Evolutionary conservation across 768 basidiomycete species (phyloP).

Genomic region (Phanerochaete carnosa): DNA sequence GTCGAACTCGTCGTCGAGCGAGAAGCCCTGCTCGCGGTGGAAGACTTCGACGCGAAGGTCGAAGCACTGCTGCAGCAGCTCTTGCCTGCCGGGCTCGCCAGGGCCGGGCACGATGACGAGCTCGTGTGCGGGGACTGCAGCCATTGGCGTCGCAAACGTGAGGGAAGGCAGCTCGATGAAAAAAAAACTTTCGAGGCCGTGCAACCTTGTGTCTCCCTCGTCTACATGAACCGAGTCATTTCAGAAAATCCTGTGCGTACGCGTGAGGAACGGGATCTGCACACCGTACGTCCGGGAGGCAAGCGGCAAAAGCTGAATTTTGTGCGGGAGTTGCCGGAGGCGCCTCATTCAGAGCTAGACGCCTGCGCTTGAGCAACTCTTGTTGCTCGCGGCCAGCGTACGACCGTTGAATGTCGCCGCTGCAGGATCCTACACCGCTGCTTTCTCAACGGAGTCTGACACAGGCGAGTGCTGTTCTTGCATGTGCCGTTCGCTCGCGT

Average conservation of each 20-base stretch:
- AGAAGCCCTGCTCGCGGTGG: constrained; percentile 65
- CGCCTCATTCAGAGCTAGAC: background rate
- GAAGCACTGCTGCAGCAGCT: constrained; percentile 64
- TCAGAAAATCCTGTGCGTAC: too few species aligned
- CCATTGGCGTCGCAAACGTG: too few species aligned
- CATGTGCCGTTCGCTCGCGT: background rate
- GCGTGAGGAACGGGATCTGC: background rate
- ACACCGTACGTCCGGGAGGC: background rate
- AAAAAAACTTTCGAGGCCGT: too few species aligned
- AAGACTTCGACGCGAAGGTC: constrained; percentile 60
- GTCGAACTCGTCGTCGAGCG: constrained; percentile 74
- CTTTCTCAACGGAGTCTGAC: constrained; percentile 1
- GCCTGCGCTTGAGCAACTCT: constrained; percentile 1
- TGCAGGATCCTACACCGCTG: background rate
- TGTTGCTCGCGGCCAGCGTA: background rate
- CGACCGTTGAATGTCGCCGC: constrained; percentile 5
- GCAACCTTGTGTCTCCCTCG: too few species aligned
- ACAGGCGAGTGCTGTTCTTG: background rate
- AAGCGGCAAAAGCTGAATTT: background rate
- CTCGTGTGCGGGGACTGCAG: constrained; percentile 46
- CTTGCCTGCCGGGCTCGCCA: constrained; percentile 35
- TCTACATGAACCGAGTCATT: background rate
- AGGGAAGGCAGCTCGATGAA: too few species aligned
- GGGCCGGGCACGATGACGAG: constrained; percentile 44
- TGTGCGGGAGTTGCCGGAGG: constrained; percentile 8